Percentiles rank a stretch among this genome's conserved stretches.
These are phyloP conservation scores for Nemophila menziesii DNA, from an alignment of 257 asterid species.

Conservation along the genomic window DNA sequence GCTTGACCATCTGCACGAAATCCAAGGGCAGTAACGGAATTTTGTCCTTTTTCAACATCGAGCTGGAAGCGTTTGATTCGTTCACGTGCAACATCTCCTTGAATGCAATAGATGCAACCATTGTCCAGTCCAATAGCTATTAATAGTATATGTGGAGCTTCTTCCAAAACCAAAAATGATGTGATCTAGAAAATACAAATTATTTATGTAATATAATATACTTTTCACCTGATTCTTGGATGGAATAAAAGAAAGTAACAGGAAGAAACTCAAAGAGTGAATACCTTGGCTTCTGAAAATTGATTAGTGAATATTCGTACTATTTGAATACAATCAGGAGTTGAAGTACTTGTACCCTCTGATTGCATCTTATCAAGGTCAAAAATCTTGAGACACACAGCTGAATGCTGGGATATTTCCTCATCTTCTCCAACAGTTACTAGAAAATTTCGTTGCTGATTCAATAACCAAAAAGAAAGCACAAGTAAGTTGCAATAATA, in stretches of 20 bases:
- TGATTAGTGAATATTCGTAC: conserved; percentile 73
- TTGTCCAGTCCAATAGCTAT: conserved; percentile 87
- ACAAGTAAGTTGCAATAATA: conserved; percentile 2
- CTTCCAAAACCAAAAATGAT: conserved; percentile 71
- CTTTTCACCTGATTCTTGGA: too few species aligned
- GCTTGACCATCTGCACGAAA: conserved; percentile 86
- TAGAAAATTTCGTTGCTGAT: conserved; percentile 80
- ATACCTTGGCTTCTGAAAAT: conserved; percentile 88
- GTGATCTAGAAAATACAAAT: conserved; percentile 51
- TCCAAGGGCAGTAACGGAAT: conserved; percentile 67
- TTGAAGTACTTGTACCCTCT: conserved; percentile 66
- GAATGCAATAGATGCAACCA: conserved; percentile 88
- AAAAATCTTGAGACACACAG: conserved; percentile 67
- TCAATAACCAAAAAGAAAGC: conserved; percentile 10
- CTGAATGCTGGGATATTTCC: conserved; percentile 56
- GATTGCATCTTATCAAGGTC: conserved; percentile 78
- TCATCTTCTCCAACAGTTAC: conserved; percentile 93
- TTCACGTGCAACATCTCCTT: conserved; percentile 97
- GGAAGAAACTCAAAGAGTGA: neutral
- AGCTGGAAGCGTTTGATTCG: conserved; percentile 85
- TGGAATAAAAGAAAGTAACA: neutral
- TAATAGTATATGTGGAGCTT: conserved; percentile 85
- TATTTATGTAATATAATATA: neutral
- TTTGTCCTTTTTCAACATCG: conserved; percentile 40
- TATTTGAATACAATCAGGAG: conserved; percentile 79